Evolutionary conservation across 176 grass and related monocot species (phyloP), one percentile per base, ranked within the genome.

Genomic region (Musa itinerans): DNA sequence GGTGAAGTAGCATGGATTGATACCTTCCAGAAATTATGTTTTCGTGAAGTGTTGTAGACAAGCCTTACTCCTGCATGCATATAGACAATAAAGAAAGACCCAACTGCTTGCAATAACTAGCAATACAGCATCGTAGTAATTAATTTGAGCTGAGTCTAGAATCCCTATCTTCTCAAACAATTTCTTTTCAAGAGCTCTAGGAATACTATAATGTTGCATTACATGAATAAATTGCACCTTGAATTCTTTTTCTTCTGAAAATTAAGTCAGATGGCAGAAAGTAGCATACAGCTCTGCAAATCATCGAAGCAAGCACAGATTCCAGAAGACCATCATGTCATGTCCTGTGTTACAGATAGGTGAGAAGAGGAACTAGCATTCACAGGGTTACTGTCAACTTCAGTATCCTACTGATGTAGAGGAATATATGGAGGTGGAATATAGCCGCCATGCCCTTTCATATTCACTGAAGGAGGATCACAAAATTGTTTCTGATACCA

Each of bases 221-320:
- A 86, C 76, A 65, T 76, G 81, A 86, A 53, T 67, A 86, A 84
- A 83, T 74, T 81, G 83, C 86, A 88, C 83, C 72, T 88, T 92
- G 21, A 75, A 76, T 78, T 86, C 4, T 57, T 83, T 87, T 79
- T 65, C 83, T 86, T 87, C 78, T 79, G 25, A 65, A 65, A 77
- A 64, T 65, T 59, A 77, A 77, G 74, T 65, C 86, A 82, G 51
- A 83, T 77, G 68, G 85, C 78, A 90, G 78, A 90, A 69, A 96
- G 84, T 86, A 77, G 76, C 93, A 86, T 96, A 96, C 93, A 96
- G 81, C 89, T 92, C 73, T 81, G 83, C 69, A 88, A 87, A 82
- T 96, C 89, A 71, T 92, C 89, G 83, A 84, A 96, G 85, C 93
- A 96, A 83, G 89, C 89, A 96, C 87, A 96, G 69, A 96, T 92